Base-by-base conservation (phyloP, 2,329 filamentous ascomycete species). In the Ophiocordyceps sinensis region DNA sequence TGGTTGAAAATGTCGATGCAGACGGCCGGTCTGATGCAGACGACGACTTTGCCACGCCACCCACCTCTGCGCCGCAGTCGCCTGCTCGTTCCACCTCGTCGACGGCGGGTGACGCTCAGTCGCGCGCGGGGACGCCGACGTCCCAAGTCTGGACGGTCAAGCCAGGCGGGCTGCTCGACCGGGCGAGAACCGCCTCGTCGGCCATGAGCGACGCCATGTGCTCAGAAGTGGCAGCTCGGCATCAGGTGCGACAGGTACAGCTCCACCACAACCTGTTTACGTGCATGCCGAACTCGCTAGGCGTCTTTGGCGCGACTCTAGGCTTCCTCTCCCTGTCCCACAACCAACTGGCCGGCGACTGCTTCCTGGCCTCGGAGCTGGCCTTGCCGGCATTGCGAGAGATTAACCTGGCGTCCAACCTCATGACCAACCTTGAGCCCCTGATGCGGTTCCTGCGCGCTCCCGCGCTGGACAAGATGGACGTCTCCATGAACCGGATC, bases 401-500 rank as follows among this genome's bases (percentile, higher is more conserved):
- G 48, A 70, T 96, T 32, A 87, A 82, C 51, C 60, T 96, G 19
- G 69, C 76, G 36, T 74, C 75, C 21, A 89, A 91, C 55, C 79
- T 79, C 37, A 75, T 95, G 44, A 78, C 75, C 0, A 77, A 77
- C 3, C 63, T 95, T 10, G 68, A 73, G 1, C 75, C 81, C 1
- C 62, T 96, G 14, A 70, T 76, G 3, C 61, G 67, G 5, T 66
- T 77, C 47, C 70, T 96, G 5, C 68, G 72, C n/a, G 86, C 88
- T 0, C 86, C 87, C 0, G 67, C 64, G 7, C 70, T 96, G 7
- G 75, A 81, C 41, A 82, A 82, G 49, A 68, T 95, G 1, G 85
- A 96, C 53, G 69, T 93, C 8, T 86, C 82, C 21, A 74, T 82
- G 47, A 96, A 96, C 56, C 78, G 82, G n/a, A 63, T 96, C 28